Evolutionary conservation across 768 basidiomycete species (phyloP), one percentile per base, ranked within the genome.

Genomic region (Leccinum boreale): DNA sequence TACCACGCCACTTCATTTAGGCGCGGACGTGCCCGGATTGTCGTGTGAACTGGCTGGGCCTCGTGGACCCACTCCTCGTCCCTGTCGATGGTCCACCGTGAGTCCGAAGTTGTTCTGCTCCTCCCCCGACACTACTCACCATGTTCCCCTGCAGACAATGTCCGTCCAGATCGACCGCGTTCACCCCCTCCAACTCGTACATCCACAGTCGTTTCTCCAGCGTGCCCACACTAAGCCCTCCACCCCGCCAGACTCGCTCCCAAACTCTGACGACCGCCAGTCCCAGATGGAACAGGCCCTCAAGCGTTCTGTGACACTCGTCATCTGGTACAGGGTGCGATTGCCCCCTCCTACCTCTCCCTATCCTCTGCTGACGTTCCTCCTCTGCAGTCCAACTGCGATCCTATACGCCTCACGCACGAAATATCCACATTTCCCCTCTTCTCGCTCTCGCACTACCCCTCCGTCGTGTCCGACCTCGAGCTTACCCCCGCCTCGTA

Each of bases 301-400:
- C 51, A 78, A 73, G 57, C 79, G 84, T 33, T 82, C 85, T 5
- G 78, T 86, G 9, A 87, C 84, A 2, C 78, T 88, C 58, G 79
- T 88, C 53, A 81, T 87, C 58, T 88, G 86, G 86, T 86, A 86
- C 74, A 83, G 85, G 74, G 83, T 85, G 59, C 62, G 70, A 58
- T 2, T 1, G 9, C n/a, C 49, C 12, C 31, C 33, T 36, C 28
- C 53, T 24, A 4, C 52, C 9, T 46, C 48, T 50, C 50, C 31
- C 55, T 24, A 5, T 3, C 42, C 19, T 7, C 10, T 24, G 31
- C 47, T 62, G 53, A 68, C 58, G 4, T n/a, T 28, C 4, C 4
- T 1, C 5, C 23, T 53, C 33, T 45, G 26, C 67, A 85, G 84
- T 74, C 79, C 15, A 75, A 77, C 53, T 73, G 72, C 39, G 80